A percentile compares a stretch with the other conserved stretches of the same genome.
phyloP scores from a whole-genome alignment of 176 grass and related monocot genomes.

The Oryza rufipogon region DNA sequence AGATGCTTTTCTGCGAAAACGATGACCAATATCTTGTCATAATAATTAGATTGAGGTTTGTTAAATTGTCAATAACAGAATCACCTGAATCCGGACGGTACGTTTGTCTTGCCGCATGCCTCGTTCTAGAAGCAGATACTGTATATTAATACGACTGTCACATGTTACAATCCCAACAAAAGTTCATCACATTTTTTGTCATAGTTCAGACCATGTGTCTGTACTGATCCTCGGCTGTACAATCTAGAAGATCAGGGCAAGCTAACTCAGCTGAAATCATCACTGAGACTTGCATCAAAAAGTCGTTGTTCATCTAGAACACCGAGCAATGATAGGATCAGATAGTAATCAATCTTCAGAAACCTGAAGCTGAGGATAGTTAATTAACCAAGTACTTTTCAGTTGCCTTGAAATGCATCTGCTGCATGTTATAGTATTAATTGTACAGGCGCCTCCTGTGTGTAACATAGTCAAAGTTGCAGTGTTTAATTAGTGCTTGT shows the following conservation, averaged over 20 bases:
- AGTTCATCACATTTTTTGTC: not conserved
- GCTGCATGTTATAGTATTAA: not conserved
- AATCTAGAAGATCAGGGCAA: not conserved
- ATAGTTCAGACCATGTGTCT: not conserved
- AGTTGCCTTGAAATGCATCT: not conserved
- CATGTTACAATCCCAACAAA: not conserved
- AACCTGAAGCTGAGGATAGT: not conserved
- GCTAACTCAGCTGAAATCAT: not conserved
- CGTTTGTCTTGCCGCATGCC: not conserved
- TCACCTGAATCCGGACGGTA: not conserved
- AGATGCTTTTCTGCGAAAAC: not conserved
- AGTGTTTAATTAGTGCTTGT: not conserved
- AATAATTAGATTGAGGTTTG: not conserved
- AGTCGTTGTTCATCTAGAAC: constrained; percentile 30
- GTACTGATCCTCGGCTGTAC: not conserved
- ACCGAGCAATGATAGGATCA: not conserved
- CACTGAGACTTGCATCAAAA: not conserved
- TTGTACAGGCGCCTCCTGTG: not conserved
- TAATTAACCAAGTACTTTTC: not conserved
- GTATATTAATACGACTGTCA: not conserved
- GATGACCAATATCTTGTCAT: not conserved
- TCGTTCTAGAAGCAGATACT: not conserved
- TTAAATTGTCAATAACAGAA: not conserved
- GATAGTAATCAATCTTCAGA: not conserved
- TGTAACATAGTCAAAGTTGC: not conserved